These are phyloP conservation scores for Solanum pinnatisectum DNA, from an alignment of 257 asterid genomes.

Conservation along the genomic window DNA sequence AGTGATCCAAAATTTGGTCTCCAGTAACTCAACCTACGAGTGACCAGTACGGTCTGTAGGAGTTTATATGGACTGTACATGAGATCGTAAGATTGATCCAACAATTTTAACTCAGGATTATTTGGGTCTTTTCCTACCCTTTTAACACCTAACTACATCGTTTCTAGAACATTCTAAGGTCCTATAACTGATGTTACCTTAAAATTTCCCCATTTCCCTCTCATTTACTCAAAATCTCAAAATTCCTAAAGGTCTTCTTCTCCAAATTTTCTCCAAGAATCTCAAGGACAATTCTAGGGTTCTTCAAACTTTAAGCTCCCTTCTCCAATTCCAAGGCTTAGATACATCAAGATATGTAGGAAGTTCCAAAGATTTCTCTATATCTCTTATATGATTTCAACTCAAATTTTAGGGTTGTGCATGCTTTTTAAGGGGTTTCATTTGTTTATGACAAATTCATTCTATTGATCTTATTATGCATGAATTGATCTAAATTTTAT, in stretches of 20 bases:
- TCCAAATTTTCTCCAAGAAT: background rate
- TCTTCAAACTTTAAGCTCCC: background rate
- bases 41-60: background rate
- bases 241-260: background rate
- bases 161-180: background rate
- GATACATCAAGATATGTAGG: background rate
- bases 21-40: background rate
- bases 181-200: background rate
- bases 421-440: background rate
- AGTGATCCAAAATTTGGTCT: background rate
- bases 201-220: background rate
- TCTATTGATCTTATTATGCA: background rate
- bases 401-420: background rate
- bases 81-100: background rate
- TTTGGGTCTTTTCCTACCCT: background rate
- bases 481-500: background rate
- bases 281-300: background rate
- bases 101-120: background rate
- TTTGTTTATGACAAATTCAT: background rate
- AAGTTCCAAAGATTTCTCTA: background rate
- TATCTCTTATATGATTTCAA: background rate
- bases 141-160: background rate
- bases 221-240: background rate
- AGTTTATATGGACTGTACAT: background rate
- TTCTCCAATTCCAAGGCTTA: background rate